Evolutionary conservation across 2,329 filamentous ascomycete genomes (phyloP), one percentile per base, ranked within the genome.

Genomic region (Colletotrichum sp.): DNA sequence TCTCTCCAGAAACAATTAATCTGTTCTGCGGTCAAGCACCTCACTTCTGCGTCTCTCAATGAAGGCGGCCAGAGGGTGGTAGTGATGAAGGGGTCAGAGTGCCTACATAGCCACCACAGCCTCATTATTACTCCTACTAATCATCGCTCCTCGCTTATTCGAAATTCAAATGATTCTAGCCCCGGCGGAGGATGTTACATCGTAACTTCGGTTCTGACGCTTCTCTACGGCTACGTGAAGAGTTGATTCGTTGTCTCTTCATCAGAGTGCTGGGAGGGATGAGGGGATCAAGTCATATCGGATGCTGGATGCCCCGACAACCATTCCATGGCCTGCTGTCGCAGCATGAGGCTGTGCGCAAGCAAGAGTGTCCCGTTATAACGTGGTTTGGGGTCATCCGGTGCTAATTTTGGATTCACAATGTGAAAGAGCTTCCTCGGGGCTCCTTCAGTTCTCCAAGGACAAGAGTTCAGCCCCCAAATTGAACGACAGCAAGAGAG

Each of bases 301-400:
- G 18, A n/a, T 49, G 44, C n/a, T n/a, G n/a, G n/a, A n/a, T 49
- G 18, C n/a, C n/a, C n/a, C n/a, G 5, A 52, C 1, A 1, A 52
- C 10, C n/a, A 21, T 13, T 12, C 1, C 39, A 49, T n/a, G 44
- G 10, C 2, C 6, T 13, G 18, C n/a, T 18, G 44, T 21, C 18
- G 18, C 10, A 21, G n/a, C n/a, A 52, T 52, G 3, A 52, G 18
- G 39, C n/a, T 21, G 2, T 1, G 0, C 10, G 12, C n/a, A 8
- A 52, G 10, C n/a, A 52, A 4, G 0, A 49, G 1, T 1, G 8
- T 2, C 0, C 3, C 1, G 6, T 49, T 21, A 21, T 49, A 44
- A 44, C 0, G 4, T 12, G 1, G n/a, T 12, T 12, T 2, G 6
- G 4, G 18, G 39, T 6, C 10, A 7, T 13, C 12, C 2, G 2